A percentile compares a stretch with the other conserved stretches of the same genome.
These are phyloP conservation scores for Clavariopsis aquatica DNA, from an alignment of 495 filamentous ascomycete species.

Conservation along the genomic window DNA sequence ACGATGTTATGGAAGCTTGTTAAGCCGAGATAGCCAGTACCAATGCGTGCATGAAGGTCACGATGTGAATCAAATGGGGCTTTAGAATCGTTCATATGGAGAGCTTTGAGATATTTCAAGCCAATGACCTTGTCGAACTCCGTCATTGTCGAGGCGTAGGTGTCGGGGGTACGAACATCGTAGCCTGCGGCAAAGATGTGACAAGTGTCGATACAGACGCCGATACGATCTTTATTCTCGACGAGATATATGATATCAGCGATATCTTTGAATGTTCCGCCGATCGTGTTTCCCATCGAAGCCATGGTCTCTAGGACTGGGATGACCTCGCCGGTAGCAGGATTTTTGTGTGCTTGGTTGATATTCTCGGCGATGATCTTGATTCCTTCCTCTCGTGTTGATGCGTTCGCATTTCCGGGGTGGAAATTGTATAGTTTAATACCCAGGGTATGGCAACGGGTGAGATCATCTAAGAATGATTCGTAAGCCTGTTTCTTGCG, in stretches of 20 bases:
- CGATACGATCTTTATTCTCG: conserved; percentile 80
- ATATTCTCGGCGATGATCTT: conserved; percentile 74
- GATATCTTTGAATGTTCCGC: conserved; percentile 79
- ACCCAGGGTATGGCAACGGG: conserved; percentile 82
- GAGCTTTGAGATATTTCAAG: conserved; percentile 72
- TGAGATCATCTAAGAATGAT: conserved; percentile 84
- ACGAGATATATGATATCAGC: conserved; percentile 77
- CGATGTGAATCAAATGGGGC: conserved; percentile 74
- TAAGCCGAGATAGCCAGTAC: conserved; percentile 85
- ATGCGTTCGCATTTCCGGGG: conserved; percentile 75
- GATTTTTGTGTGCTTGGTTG: conserved; percentile 69
- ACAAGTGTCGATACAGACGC: conserved; percentile 95
- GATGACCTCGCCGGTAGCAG: conserved; percentile 68
- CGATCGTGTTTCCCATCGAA: conserved; percentile 78
- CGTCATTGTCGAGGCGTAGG: conserved; percentile 70
- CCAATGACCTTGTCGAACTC: conserved; percentile 83
- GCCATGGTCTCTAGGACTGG: conserved; percentile 96
- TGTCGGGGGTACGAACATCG: conserved; percentile 73
- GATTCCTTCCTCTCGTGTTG: conserved; percentile 67
- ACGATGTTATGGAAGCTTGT: conserved; percentile 88
- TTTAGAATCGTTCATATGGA: conserved; percentile 94
- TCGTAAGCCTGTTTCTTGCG: conserved; percentile 86
- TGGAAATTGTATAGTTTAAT: conserved; percentile 97
- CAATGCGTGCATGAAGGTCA: conserved; percentile 93
- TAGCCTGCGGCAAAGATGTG: conserved; percentile 93